Evolutionary conservation across 305 asterid species (phyloP).

Genomic region (Coffea humblotiana): DNA sequence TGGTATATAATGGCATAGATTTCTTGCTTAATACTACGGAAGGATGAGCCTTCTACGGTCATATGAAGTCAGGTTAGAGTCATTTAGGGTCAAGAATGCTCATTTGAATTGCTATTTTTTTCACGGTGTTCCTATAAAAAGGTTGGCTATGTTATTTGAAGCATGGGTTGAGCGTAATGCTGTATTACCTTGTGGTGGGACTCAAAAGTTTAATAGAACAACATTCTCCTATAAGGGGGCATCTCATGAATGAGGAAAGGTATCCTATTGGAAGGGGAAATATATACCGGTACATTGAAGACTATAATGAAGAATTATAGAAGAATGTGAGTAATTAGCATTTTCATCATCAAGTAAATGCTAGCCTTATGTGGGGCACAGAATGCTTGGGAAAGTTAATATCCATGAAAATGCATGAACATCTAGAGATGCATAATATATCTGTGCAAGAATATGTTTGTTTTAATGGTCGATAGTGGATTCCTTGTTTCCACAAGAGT

Average conservation of each 20-base stretch:
- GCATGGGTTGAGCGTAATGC: neutral
- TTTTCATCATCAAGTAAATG: neutral
- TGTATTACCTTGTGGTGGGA: neutral
- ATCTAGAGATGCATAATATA: neutral
- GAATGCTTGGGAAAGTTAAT: neutral
- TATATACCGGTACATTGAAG: neutral
- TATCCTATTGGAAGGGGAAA: neutral
- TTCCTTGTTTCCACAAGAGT: neutral
- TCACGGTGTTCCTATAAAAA: neutral
- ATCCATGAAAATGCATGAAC: neutral
- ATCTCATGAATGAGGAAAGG: neutral
- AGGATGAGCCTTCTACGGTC: neutral
- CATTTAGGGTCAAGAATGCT: neutral
- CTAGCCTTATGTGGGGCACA: neutral
- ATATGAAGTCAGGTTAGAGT: neutral
- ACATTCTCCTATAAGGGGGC: neutral
- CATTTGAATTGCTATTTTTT: neutral
- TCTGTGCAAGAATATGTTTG: neutral
- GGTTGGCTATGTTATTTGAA: neutral
- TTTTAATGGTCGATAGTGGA: neutral
- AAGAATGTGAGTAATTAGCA: neutral
- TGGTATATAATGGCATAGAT: neutral
- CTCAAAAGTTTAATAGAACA: neutral
- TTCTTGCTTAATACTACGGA: neutral
- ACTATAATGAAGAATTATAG: neutral